Evolutionary conservation across 176 grass and related monocot species (phyloP), one percentile per base, ranked within the genome.

Genomic region (Dendrocalamus sinicus): DNA sequence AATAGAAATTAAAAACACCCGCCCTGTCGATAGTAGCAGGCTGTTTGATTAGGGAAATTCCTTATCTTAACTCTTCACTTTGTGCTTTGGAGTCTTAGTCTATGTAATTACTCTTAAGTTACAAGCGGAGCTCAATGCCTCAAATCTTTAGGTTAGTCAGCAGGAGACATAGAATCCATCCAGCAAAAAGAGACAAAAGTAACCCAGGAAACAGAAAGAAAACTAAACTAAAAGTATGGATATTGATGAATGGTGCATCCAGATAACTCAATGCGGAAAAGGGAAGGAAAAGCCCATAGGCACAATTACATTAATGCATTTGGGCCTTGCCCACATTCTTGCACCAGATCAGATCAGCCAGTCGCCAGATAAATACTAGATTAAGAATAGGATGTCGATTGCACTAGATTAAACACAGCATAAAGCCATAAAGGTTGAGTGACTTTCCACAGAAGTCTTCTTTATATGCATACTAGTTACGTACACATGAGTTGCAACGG

Each of bases 31-130:
- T 53, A 47, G 22, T 52, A 68, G 68, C 43, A 63, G 32, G 41
- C 15, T 51, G 37, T n/a, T n/a, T n/a, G n/a, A n/a, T n/a, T n/a
- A n/a, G n/a, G n/a, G n/a, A n/a, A n/a, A n/a, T n/a, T n/a, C n/a
- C 59, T 84, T 87, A 87, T 84, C 89, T 61, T 50, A 68, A 60
- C 41, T 64, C 41, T 26, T 60, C 80, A 75, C 84, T 84, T 90
- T 79, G 65, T 74, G 79, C 80, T 67, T 90, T 90, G 9, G 51
- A 60, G 39, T 32, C 57, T 72, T 78, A 67, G 79, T 90, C 40
- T 87, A 79, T 75, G 32, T 68, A 79, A 77, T 53, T 60, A 83
- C 7, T 87, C 58, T 81, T 81, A 58, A 75, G 58, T 83, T 84
- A 83, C 30, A 91, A 83, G 58, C 5, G 46, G 77, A 63, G 61